Conservation (phyloP, 2,329 filamentous ascomycete species). For the Neonectria punicea region DNA sequence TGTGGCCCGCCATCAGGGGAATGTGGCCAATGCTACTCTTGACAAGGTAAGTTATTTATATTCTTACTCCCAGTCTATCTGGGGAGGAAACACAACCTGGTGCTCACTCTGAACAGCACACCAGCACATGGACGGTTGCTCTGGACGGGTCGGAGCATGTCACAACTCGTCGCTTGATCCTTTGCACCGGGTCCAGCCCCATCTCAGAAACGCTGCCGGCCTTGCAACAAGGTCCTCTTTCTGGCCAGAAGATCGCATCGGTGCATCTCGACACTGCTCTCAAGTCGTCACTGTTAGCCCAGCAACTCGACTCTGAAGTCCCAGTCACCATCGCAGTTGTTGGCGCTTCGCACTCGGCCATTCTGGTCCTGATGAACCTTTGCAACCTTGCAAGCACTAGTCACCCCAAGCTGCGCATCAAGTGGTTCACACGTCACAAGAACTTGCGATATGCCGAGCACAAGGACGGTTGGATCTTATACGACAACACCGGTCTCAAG, state of each 20-base stretch:
- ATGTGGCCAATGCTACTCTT: conserved; percentile 48
- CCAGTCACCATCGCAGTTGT: conserved; percentile 64
- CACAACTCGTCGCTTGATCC: conserved; percentile 57
- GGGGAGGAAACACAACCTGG: too few relatives aligned
- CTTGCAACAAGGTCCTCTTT: neutral
- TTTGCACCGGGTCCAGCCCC: conserved; percentile 69
- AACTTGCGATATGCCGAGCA: conserved; percentile 69
- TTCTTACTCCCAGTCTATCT: neutral
- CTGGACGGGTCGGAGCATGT: conserved; percentile 46
- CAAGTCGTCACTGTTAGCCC: conserved; percentile 60
- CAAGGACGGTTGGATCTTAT: conserved; percentile 71
- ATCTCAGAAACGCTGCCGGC: conserved; percentile 48
- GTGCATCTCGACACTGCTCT: conserved; percentile 66
- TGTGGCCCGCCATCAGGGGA: conserved; percentile 52
- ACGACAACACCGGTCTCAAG: conserved; percentile 74
- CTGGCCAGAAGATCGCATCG: neutral
- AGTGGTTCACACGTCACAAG: conserved; percentile 70
- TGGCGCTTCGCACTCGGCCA: conserved; percentile 71
- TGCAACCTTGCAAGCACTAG: conserved; percentile 61
- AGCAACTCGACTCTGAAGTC: conserved; percentile 31
- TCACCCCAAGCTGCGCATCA: conserved; percentile 64
- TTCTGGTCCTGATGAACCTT: conserved; percentile 71
- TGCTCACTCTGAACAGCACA: conserved; percentile 6
- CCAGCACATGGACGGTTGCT: conserved; percentile 36
- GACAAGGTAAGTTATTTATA: conserved; percentile 29